Conservation (phyloP, 345 rosid species). For the Toxicodendron radicans region DNA sequence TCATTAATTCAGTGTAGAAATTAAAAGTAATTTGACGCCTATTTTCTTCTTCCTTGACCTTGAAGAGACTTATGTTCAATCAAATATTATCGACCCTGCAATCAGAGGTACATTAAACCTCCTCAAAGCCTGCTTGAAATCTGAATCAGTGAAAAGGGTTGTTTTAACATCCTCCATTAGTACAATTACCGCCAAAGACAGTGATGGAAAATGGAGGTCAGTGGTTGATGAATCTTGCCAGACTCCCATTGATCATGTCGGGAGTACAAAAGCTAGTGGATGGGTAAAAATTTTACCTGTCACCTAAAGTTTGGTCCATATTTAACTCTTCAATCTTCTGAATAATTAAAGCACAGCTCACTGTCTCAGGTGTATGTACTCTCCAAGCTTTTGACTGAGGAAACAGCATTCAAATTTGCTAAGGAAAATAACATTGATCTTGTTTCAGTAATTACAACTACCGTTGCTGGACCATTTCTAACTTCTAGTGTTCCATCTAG, state of each 20-base stretch:
- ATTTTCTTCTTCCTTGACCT: constrained; percentile 9
- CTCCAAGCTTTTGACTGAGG: constrained; percentile 70
- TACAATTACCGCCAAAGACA: constrained; percentile 68
- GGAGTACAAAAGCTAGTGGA: constrained; percentile 66
- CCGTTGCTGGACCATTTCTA: constrained; percentile 75
- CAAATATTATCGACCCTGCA: constrained; percentile 64
- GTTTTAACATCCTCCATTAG: constrained; percentile 89
- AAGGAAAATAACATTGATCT: constrained; percentile 56
- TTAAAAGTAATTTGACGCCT: not conserved
- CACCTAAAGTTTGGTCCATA: not conserved
- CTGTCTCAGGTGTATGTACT: constrained; percentile 62
- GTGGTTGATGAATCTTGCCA: constrained; percentile 77
- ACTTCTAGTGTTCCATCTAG: constrained; percentile 68
- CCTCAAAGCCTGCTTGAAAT: constrained; percentile 67
- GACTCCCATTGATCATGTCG: constrained; percentile 45
- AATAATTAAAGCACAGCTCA: not conserved
- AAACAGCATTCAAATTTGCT: constrained; percentile 74
- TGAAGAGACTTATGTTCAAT: constrained; percentile 51
- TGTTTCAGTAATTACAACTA: constrained; percentile 67
- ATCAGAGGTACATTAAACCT: constrained; percentile 65
- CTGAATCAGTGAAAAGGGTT: constrained; percentile 66
- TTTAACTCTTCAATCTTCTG: not conserved
- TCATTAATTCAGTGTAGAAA: not conserved
- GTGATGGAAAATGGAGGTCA: constrained; percentile 50
- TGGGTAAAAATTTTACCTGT: constrained; percentile 49